Base-by-base conservation (phyloP, 371 early-diverging fungal genomes). In the Mortierella sp. region DNA sequence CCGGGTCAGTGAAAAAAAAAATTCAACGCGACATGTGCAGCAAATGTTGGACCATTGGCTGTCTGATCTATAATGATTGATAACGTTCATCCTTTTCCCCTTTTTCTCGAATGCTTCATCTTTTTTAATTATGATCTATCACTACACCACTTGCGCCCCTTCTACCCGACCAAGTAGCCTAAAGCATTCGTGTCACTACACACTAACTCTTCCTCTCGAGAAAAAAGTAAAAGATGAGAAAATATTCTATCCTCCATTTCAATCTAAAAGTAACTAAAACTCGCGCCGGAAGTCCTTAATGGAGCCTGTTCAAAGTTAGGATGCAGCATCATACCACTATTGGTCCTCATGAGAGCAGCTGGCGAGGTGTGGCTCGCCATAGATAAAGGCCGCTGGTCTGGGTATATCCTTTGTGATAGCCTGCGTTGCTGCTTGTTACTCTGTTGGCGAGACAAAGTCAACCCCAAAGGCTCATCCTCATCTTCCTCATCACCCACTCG, bases 401-500 rank as follows among this genome's bases (percentile, higher is more conserved):
- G 64, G 40, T 40, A 55, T 28, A 54, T 34, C 23, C n/a, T 37
- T 26, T 62, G 47, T 4, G 56, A 56, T n/a, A 31, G 45, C 28
- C 29, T 35, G 22, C 42, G 54, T 19, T 67, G 74, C 31, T 74
- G 63, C 43, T 40, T 63, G 22, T 45, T 58, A 22, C 63, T 69
- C 56, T 69, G 72, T 32, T 73, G 79, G 0, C 79, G 69, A 8
- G 73, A 69, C 4, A 69, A 47, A 3, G 79, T 73, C 45, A 68
- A 23, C 26, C 56, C 64, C 59, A 78, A 53, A 0, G 79, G 73
- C 64, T 72, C 67, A 15, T 76, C 65, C 2, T 76, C 72, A 31
- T 78, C 70, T 6, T 58, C 66, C 4, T 72, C 67, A 9, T 63
- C 76, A 2, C 56, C 54, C 13, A 53, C 55, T 15, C 51, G 43